phyloP scores from a whole-genome alignment of 2,329 filamentous ascomycete genomes.

The Coniochaeta ligniaria region DNA sequence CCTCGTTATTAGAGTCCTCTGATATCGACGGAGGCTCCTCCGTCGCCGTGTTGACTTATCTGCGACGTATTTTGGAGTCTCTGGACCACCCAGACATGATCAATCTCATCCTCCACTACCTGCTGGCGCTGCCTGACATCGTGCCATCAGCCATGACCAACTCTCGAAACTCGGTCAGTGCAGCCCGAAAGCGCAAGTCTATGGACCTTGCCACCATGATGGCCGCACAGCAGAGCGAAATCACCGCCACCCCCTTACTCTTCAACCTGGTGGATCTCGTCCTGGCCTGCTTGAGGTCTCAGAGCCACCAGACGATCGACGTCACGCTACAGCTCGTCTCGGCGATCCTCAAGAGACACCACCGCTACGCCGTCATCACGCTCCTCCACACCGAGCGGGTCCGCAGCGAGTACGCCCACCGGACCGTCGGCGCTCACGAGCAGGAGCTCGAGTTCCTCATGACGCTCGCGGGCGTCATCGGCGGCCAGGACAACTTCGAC shows the following conservation, averaged over 20 bases:
- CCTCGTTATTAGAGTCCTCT: conserved; percentile 90
- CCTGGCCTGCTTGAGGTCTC: conserved; percentile 74
- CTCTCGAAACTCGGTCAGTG: conserved; percentile 49
- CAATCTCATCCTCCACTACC: conserved; percentile 85
- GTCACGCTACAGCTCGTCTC: conserved; percentile 84
- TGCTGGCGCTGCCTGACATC: conserved; percentile 70
- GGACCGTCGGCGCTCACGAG: conserved; percentile 68
- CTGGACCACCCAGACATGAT: conserved; percentile 92
- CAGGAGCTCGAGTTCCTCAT: conserved; percentile 69
- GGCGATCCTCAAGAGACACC: conserved; percentile 79
- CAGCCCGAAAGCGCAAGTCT: conserved; percentile 76
- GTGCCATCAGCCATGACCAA: conserved; percentile 26
- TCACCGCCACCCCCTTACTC: conserved; percentile 69
- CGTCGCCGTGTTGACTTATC: conserved; percentile 88
- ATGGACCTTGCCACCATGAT: conserved; percentile 79
- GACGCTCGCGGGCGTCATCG: conserved; percentile 59
- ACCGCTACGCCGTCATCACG: conserved; percentile 74
- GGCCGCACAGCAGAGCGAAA: conserved; percentile 66
- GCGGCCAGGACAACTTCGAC: conserved; percentile 63
- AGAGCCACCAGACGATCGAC: conserved; percentile 81
- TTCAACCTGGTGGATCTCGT: conserved; percentile 94
- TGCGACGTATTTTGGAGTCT: conserved; percentile 83
- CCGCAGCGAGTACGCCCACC: conserved; percentile 43
- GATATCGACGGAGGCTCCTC: conserved; percentile 96
- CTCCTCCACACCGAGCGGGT: conserved; percentile 62